Percentiles rank a stretch among this genome's conserved stretches.
Conservation (phyloP, 75 land plant species). For the Cupressus sempervirens region DNA sequence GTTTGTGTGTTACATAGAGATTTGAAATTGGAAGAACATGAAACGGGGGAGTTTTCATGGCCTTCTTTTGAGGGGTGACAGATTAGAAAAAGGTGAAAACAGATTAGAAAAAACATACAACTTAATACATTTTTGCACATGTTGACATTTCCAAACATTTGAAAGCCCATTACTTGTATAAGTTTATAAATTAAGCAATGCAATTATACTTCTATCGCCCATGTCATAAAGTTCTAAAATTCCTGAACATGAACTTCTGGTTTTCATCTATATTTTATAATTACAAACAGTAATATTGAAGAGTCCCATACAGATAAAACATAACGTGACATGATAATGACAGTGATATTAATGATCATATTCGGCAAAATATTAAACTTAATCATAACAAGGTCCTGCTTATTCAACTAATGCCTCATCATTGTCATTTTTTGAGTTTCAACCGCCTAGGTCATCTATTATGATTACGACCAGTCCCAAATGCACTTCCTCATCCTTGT, state of each 20-base stretch:
- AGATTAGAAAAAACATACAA: neutral
- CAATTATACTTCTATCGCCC: neutral
- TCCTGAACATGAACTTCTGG: neutral
- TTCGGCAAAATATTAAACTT: neutral
- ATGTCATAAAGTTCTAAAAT: neutral
- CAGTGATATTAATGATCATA: neutral
- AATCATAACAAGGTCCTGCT: neutral
- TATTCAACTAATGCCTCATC: neutral
- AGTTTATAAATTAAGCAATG: neutral
- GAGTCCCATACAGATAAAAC: neutral
- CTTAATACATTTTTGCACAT: neutral
- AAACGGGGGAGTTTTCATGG: too few species aligned
- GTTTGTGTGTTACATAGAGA: too few species aligned
- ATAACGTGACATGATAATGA: neutral
- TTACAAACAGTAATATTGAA: too few species aligned
- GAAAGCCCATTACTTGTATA: neutral
- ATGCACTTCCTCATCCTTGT: neutral
- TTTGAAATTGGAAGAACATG: too few species aligned
- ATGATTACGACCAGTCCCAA: neutral
- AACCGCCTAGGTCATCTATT: neutral
- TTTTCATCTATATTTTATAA: neutral
- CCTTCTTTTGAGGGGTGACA: neutral
- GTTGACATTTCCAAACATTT: neutral
- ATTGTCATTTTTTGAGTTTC: neutral
- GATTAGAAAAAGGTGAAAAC: neutral